A percentile compares a stretch with the other conserved stretches of the same genome.
These are phyloP conservation scores for Pleurozium schreberi DNA, from an alignment of 225 moss, liverwort and hornwort genomes.

Conservation along the genomic window DNA sequence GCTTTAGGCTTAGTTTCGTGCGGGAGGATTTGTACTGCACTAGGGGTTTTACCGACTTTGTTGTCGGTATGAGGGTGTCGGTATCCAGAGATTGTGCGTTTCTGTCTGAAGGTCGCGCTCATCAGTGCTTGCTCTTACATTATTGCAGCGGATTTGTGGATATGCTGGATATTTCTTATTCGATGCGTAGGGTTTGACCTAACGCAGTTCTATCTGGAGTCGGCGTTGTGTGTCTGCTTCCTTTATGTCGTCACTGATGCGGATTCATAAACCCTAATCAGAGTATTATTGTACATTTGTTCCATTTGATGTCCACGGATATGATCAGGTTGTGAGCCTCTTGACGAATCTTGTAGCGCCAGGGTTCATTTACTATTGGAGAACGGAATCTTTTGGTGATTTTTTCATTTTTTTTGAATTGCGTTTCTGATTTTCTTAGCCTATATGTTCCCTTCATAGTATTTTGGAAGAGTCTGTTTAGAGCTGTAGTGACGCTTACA, in stretches of 20 bases:
- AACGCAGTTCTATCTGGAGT: no score
- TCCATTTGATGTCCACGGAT: background rate
- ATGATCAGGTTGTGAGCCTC: background rate
- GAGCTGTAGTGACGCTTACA: no score
- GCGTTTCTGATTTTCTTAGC: background rate
- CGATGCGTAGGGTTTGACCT: no score
- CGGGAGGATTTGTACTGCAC: background rate
- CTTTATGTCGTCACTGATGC: no score
- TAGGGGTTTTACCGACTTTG: background rate
- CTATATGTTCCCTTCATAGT: background rate
- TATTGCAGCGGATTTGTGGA: no score
- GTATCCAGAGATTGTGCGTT: no score
- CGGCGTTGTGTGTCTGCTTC: no score
- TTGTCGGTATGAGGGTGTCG: no score
- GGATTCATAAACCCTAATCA: background rate
- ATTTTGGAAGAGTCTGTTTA: background rate
- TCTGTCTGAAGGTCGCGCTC: no score
- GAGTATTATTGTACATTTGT: background rate
- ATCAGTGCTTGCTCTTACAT: no score
- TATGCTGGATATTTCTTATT: no score
- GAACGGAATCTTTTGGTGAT: background rate
- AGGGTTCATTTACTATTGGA: background rate
- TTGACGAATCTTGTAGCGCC: background rate
- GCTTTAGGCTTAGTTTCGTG: background rate
- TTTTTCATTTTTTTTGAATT: no score